phyloP scores from a whole-genome alignment of 768 basidiomycete species.

The Trametes maxima region DNA sequence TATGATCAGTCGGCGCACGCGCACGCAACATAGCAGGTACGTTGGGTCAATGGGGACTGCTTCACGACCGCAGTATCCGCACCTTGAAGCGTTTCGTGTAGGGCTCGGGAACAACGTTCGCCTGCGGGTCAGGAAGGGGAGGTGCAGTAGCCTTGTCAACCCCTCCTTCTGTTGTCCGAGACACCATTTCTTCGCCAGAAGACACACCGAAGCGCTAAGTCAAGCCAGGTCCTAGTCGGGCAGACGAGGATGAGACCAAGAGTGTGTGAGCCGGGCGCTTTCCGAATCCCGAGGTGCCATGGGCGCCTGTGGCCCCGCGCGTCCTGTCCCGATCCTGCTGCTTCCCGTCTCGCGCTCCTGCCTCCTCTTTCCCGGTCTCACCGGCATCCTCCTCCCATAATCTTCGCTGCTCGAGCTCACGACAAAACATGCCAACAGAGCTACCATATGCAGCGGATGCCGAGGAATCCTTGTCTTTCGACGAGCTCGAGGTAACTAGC shows the following conservation, averaged over 20 bases:
- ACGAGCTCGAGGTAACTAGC: constrained; percentile 77
- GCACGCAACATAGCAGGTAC: not conserved
- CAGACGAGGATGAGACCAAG: not conserved
- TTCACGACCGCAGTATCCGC: not conserved
- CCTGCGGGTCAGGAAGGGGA: constrained; percentile 27
- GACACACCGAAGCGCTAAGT: not conserved
- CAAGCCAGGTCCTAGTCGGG: not conserved
- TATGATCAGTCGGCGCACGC: not conserved
- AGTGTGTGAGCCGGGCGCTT: not conserved
- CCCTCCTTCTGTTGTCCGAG: constrained; percentile 9
- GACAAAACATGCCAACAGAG: constrained; percentile 63
- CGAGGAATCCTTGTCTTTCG: constrained; percentile 82
- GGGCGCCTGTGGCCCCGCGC: constrained; percentile 12
- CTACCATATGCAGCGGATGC: constrained; percentile 96
- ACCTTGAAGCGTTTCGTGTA: constrained; percentile 38
- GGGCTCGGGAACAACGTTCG: constrained; percentile 32
- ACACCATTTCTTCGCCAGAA: not conserved
- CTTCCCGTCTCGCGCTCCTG: not conserved
- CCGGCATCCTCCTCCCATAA: not conserved
- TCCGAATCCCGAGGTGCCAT: not conserved
- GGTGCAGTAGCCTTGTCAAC: constrained; percentile 10
- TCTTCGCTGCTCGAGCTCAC: not conserved
- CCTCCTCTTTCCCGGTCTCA: not conserved
- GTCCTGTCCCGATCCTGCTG: constrained; percentile 16
- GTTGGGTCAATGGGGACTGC: not conserved